These are phyloP conservation scores for Seiridium cupressi DNA, from an alignment of 2,329 filamentous ascomycete genomes.

Conservation along the genomic window DNA sequence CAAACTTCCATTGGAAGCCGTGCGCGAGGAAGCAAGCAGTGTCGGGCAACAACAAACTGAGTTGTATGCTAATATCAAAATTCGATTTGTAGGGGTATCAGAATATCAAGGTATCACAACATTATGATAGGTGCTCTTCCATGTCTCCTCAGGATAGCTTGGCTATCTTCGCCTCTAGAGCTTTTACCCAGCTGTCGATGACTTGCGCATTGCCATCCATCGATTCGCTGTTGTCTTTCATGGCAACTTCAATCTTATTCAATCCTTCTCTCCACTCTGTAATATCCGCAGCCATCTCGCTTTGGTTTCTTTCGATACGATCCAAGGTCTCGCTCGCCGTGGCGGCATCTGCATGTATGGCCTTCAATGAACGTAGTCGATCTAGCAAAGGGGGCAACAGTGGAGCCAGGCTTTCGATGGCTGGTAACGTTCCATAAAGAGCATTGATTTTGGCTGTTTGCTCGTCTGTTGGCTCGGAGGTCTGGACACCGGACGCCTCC, in stretches of 20 bases:
- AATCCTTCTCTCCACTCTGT: slow-evolving; percentile 82
- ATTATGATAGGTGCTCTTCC: background rate
- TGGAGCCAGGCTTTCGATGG: slow-evolving; percentile 82
- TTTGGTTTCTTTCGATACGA: slow-evolving; percentile 75
- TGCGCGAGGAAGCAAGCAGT: too few relatives aligned
- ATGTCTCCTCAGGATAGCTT: slow-evolving; percentile 41
- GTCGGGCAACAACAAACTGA: too few relatives aligned
- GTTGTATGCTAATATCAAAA: background rate
- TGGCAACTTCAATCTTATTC: slow-evolving; percentile 72
- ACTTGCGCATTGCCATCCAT: slow-evolving; percentile 79
- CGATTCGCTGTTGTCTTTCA: slow-evolving; percentile 66
- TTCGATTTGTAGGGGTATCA: slow-evolving; percentile 7
- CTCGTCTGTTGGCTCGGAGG: slow-evolving; percentile 47
- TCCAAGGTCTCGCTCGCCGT: slow-evolving; percentile 75
- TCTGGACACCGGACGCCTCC: slow-evolving; percentile 40
- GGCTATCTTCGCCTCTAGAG: slow-evolving; percentile 74
- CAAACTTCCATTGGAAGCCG: too few relatives aligned
- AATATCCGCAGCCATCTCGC: slow-evolving; percentile 80
- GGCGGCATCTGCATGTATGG: slow-evolving; percentile 84
- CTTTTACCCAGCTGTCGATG: slow-evolving; percentile 88
- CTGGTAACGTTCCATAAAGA: slow-evolving; percentile 83
- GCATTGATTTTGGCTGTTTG: slow-evolving; percentile 86
- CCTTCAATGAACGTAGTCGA: slow-evolving; percentile 76
- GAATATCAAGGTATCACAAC: background rate
- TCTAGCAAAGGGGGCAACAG: slow-evolving; percentile 84